These are phyloP conservation scores for Tilletia indica DNA, from an alignment of 1,284 basidiomycete species.

Conservation along the genomic window DNA sequence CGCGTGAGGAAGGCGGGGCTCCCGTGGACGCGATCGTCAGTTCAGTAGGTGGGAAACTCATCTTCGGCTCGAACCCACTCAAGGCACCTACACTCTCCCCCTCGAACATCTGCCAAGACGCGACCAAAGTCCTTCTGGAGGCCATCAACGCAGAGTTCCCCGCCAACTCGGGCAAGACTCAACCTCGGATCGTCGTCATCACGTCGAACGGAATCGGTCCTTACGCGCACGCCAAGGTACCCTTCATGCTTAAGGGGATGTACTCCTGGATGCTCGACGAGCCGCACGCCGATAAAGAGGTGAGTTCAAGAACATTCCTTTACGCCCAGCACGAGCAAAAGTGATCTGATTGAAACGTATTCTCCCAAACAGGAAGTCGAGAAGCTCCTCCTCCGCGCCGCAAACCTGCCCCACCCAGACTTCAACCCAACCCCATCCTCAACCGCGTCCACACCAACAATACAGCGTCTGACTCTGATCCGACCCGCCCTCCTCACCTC, in stretches of 20 bases:
- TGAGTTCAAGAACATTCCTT: not conserved
- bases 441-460: not conserved
- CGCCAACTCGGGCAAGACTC: not conserved
- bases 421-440: not conserved
- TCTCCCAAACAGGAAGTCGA: not conserved
- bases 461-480: not conserved
- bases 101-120: not conserved
- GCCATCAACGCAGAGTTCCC: not conserved
- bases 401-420: constrained; percentile 6
- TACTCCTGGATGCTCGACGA: constrained; percentile 8
- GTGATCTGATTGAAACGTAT: too few relatives aligned
- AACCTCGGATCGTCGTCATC: not conserved
- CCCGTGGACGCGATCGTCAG: not conserved
- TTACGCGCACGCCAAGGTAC: not conserved
- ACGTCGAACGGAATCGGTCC: not conserved
- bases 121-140: not conserved
- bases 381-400: not conserved
- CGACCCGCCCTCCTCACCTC: not conserved
- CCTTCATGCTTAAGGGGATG: not conserved
- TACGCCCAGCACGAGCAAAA: too few relatives aligned
- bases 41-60: constrained; percentile 7
- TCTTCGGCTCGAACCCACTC: not conserved
- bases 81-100: not conserved
- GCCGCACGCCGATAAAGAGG: constrained; percentile 9
- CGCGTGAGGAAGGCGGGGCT: not conserved